Evolutionary conservation across 257 asterid genomes (phyloP).

Genomic region (Osmanthus fragrans): DNA sequence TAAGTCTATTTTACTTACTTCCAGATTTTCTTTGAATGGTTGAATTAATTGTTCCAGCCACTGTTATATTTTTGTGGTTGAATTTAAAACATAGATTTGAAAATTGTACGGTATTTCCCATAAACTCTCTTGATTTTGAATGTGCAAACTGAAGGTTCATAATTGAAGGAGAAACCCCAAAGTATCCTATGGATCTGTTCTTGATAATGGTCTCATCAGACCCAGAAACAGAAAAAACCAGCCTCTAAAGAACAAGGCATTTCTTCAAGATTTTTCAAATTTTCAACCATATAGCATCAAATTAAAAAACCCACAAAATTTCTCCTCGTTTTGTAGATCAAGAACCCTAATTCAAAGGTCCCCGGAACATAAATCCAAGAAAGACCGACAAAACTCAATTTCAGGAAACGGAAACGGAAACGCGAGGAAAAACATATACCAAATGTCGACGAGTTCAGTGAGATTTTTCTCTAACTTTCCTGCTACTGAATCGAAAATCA

Average conservation of each 20-base stretch:
- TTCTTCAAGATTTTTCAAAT: slow-evolving; percentile 22
- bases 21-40: too few species aligned
- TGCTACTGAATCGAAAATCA: too few species aligned
- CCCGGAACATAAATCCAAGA: background rate
- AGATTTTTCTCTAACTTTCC: too few species aligned
- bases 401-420: background rate
- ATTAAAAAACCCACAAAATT: slow-evolving; percentile 6
- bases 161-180: slow-evolving; percentile 39
- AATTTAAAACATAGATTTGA: too few species aligned
- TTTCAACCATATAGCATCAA: slow-evolving; percentile 30
- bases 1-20: too few species aligned
- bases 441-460: too few species aligned
- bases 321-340: background rate
- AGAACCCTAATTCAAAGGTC: background rate
- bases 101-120: slow-evolving; percentile 48
- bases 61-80: too few species aligned
- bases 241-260: slow-evolving; percentile 69
- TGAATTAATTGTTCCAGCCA: too few species aligned
- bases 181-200: slow-evolving; percentile 33
- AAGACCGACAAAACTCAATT: background rate
- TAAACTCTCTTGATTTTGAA: slow-evolving; percentile 40
- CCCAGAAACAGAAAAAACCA: slow-evolving; percentile 51
- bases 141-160: slow-evolving; percentile 46
- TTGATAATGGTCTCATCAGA: slow-evolving; percentile 33
- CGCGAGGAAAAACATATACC: too few species aligned